Percentiles rank a stretch among this genome's conserved stretches.
Evolutionary conservation across 2,329 filamentous ascomycete genomes (phyloP).

Genomic region (Coleophoma cylindrospora): DNA sequence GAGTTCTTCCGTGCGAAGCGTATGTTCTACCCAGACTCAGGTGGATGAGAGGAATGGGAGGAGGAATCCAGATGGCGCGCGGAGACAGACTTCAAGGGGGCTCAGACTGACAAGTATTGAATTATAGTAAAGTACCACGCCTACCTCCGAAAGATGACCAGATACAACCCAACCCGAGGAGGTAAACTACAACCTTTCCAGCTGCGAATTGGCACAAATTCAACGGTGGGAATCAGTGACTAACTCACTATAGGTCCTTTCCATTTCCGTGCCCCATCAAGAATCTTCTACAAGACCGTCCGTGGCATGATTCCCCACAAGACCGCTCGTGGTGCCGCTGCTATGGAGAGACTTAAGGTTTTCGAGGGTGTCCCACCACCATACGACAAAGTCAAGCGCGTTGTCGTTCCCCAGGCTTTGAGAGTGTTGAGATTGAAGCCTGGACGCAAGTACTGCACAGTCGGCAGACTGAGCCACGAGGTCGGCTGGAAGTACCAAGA

Average conservation of each 20-base stretch:
- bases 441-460: conserved; percentile 99
- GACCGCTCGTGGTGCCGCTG: conserved; percentile 94
- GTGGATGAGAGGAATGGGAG: conserved; percentile 5
- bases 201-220: neutral
- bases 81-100: conserved; percentile 6
- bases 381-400: conserved; percentile 99
- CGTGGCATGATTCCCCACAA: conserved; percentile 99
- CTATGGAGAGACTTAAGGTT: conserved; percentile 97
- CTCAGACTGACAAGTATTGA: conserved; percentile 39
- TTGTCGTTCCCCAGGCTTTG: conserved; percentile 97
- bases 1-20: conserved; percentile 99
- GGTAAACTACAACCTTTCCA: conserved; percentile 51
- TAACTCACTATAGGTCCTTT: conserved; percentile 70
- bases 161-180: conserved; percentile 98
- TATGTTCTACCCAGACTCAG: conserved; percentile 55
- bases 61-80: conserved; percentile 9
- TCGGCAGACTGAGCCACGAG: conserved; percentile 96
- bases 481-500: conserved; percentile 99
- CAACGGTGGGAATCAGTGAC: conserved; percentile 9
- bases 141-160: conserved; percentile 99
- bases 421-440: conserved; percentile 95
- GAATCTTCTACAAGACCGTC: conserved; percentile 99
- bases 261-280: conserved; percentile 98
- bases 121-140: conserved; percentile 98
- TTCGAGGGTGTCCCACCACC: conserved; percentile 99